Evolutionary conservation across 768 basidiomycete species (phyloP), one percentile per base, ranked within the genome.

Genomic region (Boletus tylopilopsis): DNA sequence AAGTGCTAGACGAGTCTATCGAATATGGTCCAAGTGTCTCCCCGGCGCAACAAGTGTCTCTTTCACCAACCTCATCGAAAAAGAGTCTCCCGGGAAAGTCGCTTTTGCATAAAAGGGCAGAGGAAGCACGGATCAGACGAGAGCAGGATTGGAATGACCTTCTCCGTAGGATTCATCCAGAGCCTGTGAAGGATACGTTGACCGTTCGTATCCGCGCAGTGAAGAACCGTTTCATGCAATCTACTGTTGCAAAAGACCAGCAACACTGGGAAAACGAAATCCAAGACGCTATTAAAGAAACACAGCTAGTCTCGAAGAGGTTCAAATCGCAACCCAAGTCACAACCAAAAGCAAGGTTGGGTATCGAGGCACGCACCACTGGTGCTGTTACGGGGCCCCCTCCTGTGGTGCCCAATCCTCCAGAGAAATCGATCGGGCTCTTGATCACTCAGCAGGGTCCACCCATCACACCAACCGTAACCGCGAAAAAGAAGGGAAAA

Each of bases 221-320:
- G 22, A 78, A 76, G 32, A 71, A 60, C 9, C 77, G 76, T 25
- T 90, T 82, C 60, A 48, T 88, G 51, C 79, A 83, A 52, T 78
- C 82, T 4, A 73, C 73, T n/a, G 69, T 76, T 4, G 71, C 70
- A 11, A 75, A 71, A 47, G 75, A 82, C 46, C 56, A 66, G 9
- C 60, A 64, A 19, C 79, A 77, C 63, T 90, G 87, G 88, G 82
- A 84, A 63, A 71, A 64, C 23, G 81, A 85, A 59, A 77, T 90
- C 34, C 55, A 56, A 27, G 69, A 74, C 16, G 81, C 82, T 8
- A 64, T 88, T 21, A 74, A 70, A 45, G 83, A 86, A 55, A 76
- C 79, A 2, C 72, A 75, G 37, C 63, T 80, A 39, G 75, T 74
- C 1, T 68, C 76, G 10, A 75, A 71, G 45, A 76, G n/a, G n/a